These are phyloP conservation scores for Alternaria burnsii DNA, from an alignment of 2,329 filamentous ascomycete genomes.

Conservation along the genomic window DNA sequence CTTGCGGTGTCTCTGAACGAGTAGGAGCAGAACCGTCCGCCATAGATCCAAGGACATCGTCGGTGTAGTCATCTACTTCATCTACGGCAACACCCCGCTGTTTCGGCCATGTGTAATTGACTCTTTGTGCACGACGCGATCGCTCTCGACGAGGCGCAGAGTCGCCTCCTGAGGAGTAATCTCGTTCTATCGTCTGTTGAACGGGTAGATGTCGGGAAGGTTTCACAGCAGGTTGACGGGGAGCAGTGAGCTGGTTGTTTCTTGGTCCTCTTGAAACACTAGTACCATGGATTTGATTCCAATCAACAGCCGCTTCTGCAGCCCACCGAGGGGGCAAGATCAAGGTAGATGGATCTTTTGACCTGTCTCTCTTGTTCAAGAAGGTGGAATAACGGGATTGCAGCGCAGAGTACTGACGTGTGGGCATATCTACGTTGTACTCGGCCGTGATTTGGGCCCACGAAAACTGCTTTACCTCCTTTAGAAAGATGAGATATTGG, in stretches of 20 bases:
- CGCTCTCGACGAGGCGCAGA: conserved; percentile 24
- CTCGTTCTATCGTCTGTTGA: conserved; percentile 15
- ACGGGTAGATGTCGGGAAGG: background rate
- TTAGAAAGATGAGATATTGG: conserved; percentile 52
- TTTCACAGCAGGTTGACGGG: background rate
- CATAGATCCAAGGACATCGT: conserved; percentile 7
- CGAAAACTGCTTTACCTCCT: conserved; percentile 48
- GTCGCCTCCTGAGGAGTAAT: conserved; percentile 33
- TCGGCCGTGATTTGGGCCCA: conserved; percentile 50
- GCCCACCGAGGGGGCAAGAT: conserved; percentile 38
- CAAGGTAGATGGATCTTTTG: conserved; percentile 32
- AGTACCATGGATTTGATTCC: conserved; percentile 25
- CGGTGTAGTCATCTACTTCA: conserved; percentile 5
- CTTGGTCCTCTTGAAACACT: conserved; percentile 8
- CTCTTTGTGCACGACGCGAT: conserved; percentile 32
- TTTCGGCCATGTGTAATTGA: conserved; percentile 41
- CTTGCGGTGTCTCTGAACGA: conserved; percentile 23
- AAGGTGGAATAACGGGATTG: conserved; percentile 41
- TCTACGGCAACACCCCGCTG: conserved; percentile 4
- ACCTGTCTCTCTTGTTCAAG: conserved; percentile 38
- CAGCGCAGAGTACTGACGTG: conserved; percentile 35
- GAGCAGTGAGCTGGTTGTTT: background rate
- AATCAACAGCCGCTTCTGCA: conserved; percentile 35
- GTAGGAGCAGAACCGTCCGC: background rate
- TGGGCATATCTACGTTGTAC: conserved; percentile 41